Base-by-base conservation (phyloP, 148 eudicot genomes). In the Amaranthus cruentus region DNA sequence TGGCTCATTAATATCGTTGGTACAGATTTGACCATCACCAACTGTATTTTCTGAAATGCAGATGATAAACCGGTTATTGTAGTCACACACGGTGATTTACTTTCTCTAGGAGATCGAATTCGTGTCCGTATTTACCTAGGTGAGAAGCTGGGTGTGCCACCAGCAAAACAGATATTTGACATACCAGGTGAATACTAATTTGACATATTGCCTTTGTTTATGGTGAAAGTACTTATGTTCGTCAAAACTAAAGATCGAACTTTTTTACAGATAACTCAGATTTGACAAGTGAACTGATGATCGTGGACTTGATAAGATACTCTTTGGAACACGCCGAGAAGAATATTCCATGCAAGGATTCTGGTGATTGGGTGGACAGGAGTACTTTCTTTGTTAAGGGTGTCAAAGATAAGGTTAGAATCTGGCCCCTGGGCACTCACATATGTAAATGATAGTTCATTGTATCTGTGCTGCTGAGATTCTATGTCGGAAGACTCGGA, bases 1-100 rank as follows among this genome's bases (percentile, higher is more conserved):
- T 52, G 21, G 61, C 46, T 5, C 4, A 47, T 44, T 69, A 51
- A 7, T 44, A 7, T 44, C 4, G 49, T 57, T 11, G 57, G 12
- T 47, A 64, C 76, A 21, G 6, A n/a, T 51, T 9, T 38, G 55
- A 68, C 76, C 11, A 69, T 57, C 13, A 18, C 42, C 68, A 10
- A 14, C 47, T 58, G 21, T 51, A 5, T 69, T 70, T 72, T 75
- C 12, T 56, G 12, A 69, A 56, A 81, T 56, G 73, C 85, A 94
- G 98, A 94, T 87, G 96, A 94, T 76, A 91, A 91, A 81, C 98
- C 98, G 68, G 87, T 83, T 56, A 61, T 94, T 69, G 96, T 84
- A 52, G 84, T 94, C 72, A 94, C 97, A 48, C 96, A 89, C 81
- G 98, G 98, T 66, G 97, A 94, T 80, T 79, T 89, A 78, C 90